These are phyloP conservation scores for Sporothrix sp. DNA, from an alignment of 2,329 filamentous ascomycete species.

Conservation along the genomic window DNA sequence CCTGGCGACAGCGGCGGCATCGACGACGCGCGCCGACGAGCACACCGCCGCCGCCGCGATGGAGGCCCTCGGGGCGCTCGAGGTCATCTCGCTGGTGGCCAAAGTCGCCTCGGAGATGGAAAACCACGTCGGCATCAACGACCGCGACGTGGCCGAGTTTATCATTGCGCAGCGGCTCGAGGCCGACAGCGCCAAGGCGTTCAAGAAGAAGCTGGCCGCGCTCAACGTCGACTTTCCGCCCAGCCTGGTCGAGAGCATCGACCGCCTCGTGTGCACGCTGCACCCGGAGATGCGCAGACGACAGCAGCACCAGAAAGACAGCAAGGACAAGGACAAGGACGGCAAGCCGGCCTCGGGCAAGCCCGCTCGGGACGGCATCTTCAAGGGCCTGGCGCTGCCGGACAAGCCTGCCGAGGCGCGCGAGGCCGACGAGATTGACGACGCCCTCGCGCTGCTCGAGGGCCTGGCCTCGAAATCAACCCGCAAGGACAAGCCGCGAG, in stretches of 20 bases:
- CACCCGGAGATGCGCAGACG: slow-evolving; percentile 74
- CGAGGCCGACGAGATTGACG: slow-evolving; percentile 62
- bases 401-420: slow-evolving; percentile 50
- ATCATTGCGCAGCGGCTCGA: slow-evolving; percentile 82
- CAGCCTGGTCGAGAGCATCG: slow-evolving; percentile 83
- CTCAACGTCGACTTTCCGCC: slow-evolving; percentile 77
- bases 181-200: slow-evolving; percentile 59
- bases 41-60: slow-evolving; percentile 40
- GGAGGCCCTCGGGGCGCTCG: slow-evolving; percentile 86
- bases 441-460: slow-evolving; percentile 88
- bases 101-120: slow-evolving; percentile 91
- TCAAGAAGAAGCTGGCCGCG: slow-evolving; percentile 62
- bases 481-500: background rate
- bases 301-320: slow-evolving; percentile 22
- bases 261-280: slow-evolving; percentile 78
- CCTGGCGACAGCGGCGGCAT: no score
- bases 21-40: no score
- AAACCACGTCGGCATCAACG: slow-evolving; percentile 83
- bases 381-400: slow-evolving; percentile 78
- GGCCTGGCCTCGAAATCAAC: slow-evolving; percentile 59
- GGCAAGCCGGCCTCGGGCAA: no score
- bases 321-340: slow-evolving; percentile 31
- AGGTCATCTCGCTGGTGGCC: slow-evolving; percentile 86
- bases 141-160: slow-evolving; percentile 94
- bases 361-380: slow-evolving; percentile 68